Evolutionary conservation across 2,329 filamentous ascomycete species (phyloP).

Genomic region (Plenodomus tracheiphilus): DNA sequence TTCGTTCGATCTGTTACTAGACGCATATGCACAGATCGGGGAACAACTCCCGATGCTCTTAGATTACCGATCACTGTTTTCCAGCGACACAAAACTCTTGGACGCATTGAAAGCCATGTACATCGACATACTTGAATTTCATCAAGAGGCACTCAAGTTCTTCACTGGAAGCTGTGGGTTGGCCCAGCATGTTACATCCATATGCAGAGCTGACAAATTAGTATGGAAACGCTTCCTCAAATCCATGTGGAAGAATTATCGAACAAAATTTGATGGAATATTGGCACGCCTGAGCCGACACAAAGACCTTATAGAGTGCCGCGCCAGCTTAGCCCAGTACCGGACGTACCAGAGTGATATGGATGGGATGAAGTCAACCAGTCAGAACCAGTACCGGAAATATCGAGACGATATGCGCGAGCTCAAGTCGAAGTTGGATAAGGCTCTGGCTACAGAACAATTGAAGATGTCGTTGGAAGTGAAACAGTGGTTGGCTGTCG

Average conservation of each 20-base stretch:
- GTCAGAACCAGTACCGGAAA: conserved; percentile 6
- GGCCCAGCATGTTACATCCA: conserved; percentile 2
- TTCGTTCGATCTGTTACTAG: conserved; percentile 43
- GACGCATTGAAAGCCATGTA: conserved; percentile 42
- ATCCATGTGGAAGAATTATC: conserved; percentile 34
- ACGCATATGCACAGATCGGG: conserved; percentile 46
- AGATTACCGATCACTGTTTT: conserved; percentile 38
- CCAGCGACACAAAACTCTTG: conserved; percentile 32
- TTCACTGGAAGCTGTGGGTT: conserved; percentile 23
- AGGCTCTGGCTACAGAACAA: conserved; percentile 11
- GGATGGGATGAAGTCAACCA: too few relatives aligned
- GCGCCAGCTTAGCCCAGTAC: conserved; percentile 22
- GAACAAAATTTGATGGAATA: conserved; percentile 33
- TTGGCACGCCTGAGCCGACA: conserved; percentile 30
- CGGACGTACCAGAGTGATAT: background rate
- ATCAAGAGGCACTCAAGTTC: conserved; percentile 36
- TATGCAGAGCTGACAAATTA: conserved; percentile 1
- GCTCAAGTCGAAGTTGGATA: conserved; percentile 14
- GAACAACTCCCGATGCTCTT: conserved; percentile 44
- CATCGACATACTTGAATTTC: conserved; percentile 47
- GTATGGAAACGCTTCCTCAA: conserved; percentile 25
- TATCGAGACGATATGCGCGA: conserved; percentile 20
- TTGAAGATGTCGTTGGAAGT: conserved; percentile 16
- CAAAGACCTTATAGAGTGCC: conserved; percentile 27
- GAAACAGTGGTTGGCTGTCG: conserved; percentile 25